Conservation (phyloP, 805 yeast species). For the Hanseniaspora pseudoguilliermondii region DNA sequence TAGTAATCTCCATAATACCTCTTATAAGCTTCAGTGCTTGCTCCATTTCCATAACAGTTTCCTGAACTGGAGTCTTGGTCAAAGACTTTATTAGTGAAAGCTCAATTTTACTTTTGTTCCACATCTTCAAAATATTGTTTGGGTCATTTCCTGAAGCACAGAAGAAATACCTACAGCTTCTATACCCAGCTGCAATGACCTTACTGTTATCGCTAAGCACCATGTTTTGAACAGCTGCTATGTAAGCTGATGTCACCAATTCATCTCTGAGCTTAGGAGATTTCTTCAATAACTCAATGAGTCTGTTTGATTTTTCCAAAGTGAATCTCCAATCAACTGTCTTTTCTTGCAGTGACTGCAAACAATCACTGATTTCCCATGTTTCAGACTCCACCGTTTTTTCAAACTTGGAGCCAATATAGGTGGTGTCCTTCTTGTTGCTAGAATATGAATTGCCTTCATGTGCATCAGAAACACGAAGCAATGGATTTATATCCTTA, state of each 20-base stretch:
- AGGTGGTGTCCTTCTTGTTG: not conserved
- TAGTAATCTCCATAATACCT: slow-evolving; percentile 38
- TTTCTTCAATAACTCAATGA: slow-evolving; percentile 42
- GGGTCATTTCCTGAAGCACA: slow-evolving; percentile 25
- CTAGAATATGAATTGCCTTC: slow-evolving; percentile 16
- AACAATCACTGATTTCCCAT: slow-evolving; percentile 27
- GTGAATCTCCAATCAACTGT: slow-evolving; percentile 20
- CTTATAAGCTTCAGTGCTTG: slow-evolving; percentile 67
- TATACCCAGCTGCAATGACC: slow-evolving; percentile 62
- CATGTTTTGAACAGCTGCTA: slow-evolving; percentile 47
- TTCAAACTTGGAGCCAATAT: not conserved
- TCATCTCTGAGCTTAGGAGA: slow-evolving; percentile 54
- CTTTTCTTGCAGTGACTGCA: slow-evolving; percentile 26
- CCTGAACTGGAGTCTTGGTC: slow-evolving; percentile 34
- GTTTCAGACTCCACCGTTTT: slow-evolving; percentile 18
- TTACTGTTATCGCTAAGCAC: slow-evolving; percentile 45
- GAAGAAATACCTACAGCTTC: slow-evolving; percentile 56
- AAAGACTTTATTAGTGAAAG: slow-evolving; percentile 52
- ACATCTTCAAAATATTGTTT: slow-evolving; percentile 38
- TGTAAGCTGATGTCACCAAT: slow-evolving; percentile 44
- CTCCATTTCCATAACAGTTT: slow-evolving; percentile 49
- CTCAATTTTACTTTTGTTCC: slow-evolving; percentile 47
- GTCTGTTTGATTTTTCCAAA: slow-evolving; percentile 49
- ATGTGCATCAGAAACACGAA: slow-evolving; percentile 8
- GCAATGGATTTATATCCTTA: not conserved